Percentiles rank a stretch among this genome's conserved stretches.
Evolutionary conservation across 495 filamentous ascomycete genomes (phyloP).

Genomic region (Aspergillus steynii): DNA sequence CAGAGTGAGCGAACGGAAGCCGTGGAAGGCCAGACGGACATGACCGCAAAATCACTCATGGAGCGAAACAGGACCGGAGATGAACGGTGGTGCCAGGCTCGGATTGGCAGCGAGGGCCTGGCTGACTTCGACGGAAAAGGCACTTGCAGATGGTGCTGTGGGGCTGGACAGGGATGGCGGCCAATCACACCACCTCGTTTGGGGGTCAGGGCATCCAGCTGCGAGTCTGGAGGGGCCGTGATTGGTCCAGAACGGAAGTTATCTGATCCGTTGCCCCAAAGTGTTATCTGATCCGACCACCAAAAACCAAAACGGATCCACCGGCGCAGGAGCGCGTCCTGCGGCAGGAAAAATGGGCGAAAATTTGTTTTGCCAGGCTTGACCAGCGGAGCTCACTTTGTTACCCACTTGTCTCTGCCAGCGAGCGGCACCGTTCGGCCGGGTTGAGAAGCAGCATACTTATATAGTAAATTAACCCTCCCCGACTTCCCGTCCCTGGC

Average conservation of each 20-base stretch:
- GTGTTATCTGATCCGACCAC: conserved; percentile 18
- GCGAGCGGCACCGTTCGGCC: conserved; percentile 7
- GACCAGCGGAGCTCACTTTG: too few relatives aligned
- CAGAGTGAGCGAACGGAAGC: neutral
- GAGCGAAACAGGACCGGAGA: neutral
- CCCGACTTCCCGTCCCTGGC: neutral
- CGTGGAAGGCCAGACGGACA: neutral
- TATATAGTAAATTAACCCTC: conserved; percentile 1
- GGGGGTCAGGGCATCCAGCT: neutral
- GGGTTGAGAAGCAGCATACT: conserved; percentile 3
- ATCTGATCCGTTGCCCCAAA: conserved; percentile 14
- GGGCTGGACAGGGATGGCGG: neutral
- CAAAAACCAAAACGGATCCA: neutral
- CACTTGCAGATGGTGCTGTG: neutral
- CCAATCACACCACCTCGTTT: neutral
- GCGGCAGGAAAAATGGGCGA: conserved; percentile 3
- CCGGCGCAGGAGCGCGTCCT: neutral
- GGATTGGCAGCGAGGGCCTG: too few relatives aligned
- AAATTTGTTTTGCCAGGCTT: neutral
- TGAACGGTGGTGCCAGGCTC: too few relatives aligned
- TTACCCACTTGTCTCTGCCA: neutral
- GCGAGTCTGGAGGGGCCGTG: neutral
- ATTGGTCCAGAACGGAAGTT: conserved; percentile 10
- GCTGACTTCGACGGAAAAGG: neutral
- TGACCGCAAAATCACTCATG: neutral